Evolutionary conservation across 1,139 yeast species (phyloP).

Genomic region (Debaryomyces fabryi): DNA sequence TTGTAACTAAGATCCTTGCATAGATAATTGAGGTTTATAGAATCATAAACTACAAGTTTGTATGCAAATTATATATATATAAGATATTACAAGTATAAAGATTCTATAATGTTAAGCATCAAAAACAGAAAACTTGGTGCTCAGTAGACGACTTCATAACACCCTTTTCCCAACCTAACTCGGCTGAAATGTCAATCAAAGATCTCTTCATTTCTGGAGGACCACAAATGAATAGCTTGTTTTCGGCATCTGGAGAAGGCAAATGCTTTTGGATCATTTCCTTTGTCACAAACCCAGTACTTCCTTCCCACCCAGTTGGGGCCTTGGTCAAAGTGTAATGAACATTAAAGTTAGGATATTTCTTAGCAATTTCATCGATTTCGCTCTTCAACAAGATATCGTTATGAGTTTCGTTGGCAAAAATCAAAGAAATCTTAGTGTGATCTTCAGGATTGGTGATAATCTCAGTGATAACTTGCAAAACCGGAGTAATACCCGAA

Average conservation of each 20-base stretch:
- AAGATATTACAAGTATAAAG: neutral
- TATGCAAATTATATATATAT: conserved; percentile 1
- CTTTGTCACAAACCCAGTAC: conserved; percentile 59
- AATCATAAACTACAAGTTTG: neutral
- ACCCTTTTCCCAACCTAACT: conserved; percentile 65
- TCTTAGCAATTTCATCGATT: conserved; percentile 64
- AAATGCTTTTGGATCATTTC: conserved; percentile 56
- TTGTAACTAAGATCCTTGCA: neutral
- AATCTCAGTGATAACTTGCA: conserved; percentile 65
- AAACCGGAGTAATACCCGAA: conserved; percentile 77
- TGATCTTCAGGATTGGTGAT: conserved; percentile 68
- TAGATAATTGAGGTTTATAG: neutral
- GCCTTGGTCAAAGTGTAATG: conserved; percentile 39
- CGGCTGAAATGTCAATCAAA: conserved; percentile 51
- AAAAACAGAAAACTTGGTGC: conserved; percentile 75
- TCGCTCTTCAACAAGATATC: conserved; percentile 72
- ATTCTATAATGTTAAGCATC: conserved; percentile 9
- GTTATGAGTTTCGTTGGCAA: conserved; percentile 72
- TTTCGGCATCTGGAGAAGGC: conserved; percentile 50
- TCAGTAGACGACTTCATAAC: conserved; percentile 51
- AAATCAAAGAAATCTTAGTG: conserved; percentile 62
- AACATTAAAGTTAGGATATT: conserved; percentile 63
- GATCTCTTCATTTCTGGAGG: conserved; percentile 68
- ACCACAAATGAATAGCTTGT: conserved; percentile 71
- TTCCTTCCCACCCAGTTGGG: conserved; percentile 54